A percentile compares a stretch with the other conserved stretches of the same genome.
phyloP scores from a whole-genome alignment of 1,284 basidiomycete species.

The Cutaneotrichosporon sp. region DNA sequence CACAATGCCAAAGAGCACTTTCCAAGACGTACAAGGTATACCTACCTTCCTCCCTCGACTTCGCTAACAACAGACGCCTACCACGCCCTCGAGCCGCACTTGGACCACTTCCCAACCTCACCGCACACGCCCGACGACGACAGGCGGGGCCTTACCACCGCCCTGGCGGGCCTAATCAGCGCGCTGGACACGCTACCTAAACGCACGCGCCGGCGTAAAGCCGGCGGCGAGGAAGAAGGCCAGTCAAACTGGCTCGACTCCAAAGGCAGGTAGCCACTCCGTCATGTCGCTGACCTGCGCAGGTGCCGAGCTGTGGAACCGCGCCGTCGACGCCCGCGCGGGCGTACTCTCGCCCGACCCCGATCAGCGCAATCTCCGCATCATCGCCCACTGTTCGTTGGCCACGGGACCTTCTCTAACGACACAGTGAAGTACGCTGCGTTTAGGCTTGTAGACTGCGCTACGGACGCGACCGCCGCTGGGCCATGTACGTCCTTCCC shows the following conservation, averaged over 20 bases:
- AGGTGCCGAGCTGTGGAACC: conserved; percentile 14
- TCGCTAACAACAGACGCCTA: conserved; percentile 2
- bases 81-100: neutral
- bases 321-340: neutral
- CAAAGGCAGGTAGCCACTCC: conserved; percentile 4
- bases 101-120: conserved; percentile 4
- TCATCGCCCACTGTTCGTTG: conserved; percentile 2
- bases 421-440: conserved; percentile 6
- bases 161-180: neutral
- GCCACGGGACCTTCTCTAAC: neutral
- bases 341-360: neutral
- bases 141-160: neutral
- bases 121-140: neutral
- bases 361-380: neutral
- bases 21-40: conserved; percentile 4
- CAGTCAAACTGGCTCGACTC: conserved; percentile 10
- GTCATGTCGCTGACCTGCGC: neutral
- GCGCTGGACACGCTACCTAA: neutral
- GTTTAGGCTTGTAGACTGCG: conserved; percentile 8
- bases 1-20: conserved; percentile 1
- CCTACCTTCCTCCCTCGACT: neutral
- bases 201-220: conserved; percentile 3
- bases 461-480: neutral
- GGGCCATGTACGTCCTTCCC: neutral
- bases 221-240: neutral